Evolutionary conservation across 176 grass and related monocot species (phyloP), one percentile per base, ranked within the genome.

Genomic region (Musa acuminata): DNA sequence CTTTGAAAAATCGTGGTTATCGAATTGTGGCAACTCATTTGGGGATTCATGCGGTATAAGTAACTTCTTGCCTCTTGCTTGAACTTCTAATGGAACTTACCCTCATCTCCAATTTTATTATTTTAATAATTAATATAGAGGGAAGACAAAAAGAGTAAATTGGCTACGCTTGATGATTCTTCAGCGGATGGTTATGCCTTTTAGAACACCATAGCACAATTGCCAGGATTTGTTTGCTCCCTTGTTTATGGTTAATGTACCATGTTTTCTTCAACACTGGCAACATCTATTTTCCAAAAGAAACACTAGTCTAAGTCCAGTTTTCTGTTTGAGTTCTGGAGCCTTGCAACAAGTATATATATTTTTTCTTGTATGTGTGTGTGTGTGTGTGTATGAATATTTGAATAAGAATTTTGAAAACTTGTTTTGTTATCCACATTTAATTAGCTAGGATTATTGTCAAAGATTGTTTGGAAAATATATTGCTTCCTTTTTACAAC

Each of bases 1-100:
- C 82, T 78, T 79, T 98, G 78, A 91, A 72, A 72, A 93, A 84
- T 16, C 94, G 94, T 74, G 94, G 94, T 67, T 98, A 98, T 81
- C 82, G 82, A 77, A 93, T 93, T 69, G 94, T 88, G 69, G 85
- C 88, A 76, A 93, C 94, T 83, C 87, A 78, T 85, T 84, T 98
- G 82, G 85, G 86, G 75, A 81, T 60, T 80, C 81, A 93, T 83
- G 88, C 90, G 78, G 94, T 98, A 98, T 52, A 57, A 22, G 71
- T 64, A 29, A 60, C 53, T 79, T 64, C 2, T 57, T 77, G 49
- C 35, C 13, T 8, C 19, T 73, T 27, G 71, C 25, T 48, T 55
- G 11, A 26, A 7, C 82, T 57, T 52, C 51, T 12, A 16, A 13
- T 64, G 14, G 50, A 64, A 21, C 14, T n/a, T 64, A 11, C 67